A percentile compares a stretch with the other conserved stretches of the same genome.
These are phyloP conservation scores for Neospora caninum DNA, from an alignment of 169 alveolate species.

Conservation along the genomic window DNA sequence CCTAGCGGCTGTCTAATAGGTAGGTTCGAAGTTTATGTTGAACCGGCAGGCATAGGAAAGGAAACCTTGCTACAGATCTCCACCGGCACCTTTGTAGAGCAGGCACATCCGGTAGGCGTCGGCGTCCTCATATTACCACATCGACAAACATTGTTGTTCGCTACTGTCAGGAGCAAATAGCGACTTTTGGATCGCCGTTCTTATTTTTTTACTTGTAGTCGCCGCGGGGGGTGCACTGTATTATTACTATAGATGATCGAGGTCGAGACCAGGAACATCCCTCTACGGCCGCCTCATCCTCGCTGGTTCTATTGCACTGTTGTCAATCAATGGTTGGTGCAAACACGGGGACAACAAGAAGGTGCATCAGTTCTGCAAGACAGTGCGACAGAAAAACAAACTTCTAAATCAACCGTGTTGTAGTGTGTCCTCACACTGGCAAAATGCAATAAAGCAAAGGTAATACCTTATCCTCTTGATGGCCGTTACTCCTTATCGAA, in stretches of 20 bases:
- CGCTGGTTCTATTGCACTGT: too few species aligned
- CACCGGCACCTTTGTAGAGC: slow-evolving; percentile 57
- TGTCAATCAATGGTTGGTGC: too few species aligned
- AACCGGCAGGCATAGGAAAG: not conserved
- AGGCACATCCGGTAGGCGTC: slow-evolving; percentile 21
- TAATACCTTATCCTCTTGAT: not conserved
- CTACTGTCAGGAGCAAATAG: not conserved
- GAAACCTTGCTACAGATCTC: not conserved
- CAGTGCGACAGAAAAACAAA: not conserved
- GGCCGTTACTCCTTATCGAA: not conserved
- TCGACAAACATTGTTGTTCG: not conserved
- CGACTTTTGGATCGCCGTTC: slow-evolving; percentile 33
- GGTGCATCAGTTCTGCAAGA: not conserved
- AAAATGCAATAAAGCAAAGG: not conserved
- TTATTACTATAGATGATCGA: not conserved
- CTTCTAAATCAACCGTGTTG: not conserved
- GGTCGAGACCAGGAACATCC: not conserved
- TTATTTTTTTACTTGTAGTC: not conserved
- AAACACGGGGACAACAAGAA: too few species aligned
- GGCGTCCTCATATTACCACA: too few species aligned
- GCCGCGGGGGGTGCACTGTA: slow-evolving; percentile 1
- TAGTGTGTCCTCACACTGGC: not conserved
- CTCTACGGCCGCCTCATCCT: too few species aligned
- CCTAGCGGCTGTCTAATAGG: slow-evolving; percentile 45
- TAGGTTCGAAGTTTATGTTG: not conserved